Conservation (phyloP, 306 rosid species). For the Dalbergia oliveri region DNA sequence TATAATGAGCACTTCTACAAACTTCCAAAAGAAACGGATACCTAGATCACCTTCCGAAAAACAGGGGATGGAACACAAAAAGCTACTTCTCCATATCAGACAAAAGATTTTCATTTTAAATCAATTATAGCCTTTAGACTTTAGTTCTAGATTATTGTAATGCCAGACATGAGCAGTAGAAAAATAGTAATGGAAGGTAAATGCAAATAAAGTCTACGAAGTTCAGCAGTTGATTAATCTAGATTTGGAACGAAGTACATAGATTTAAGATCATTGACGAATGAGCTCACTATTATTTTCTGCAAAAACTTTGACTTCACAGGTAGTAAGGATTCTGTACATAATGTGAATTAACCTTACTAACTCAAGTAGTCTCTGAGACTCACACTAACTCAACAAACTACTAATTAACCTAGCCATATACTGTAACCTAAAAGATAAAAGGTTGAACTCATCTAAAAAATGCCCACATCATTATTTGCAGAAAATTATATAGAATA, state of each 20-base stretch:
- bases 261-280: not conserved
- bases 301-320: constrained; percentile 29
- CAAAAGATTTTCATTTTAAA: constrained; percentile 26
- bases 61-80: constrained; percentile 33
- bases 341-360: not conserved
- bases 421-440: not conserved
- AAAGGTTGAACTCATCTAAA: not conserved
- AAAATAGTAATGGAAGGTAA: constrained; percentile 17
- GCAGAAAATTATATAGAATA: no score
- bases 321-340: not conserved
- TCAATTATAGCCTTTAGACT: constrained; percentile 32
- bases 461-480: no score
- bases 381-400: not conserved
- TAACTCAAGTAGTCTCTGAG: not conserved
- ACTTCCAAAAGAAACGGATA: constrained; percentile 12
- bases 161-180: not conserved
- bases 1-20: not conserved
- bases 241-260: not conserved
- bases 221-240: constrained; percentile 1
- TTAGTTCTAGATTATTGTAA: constrained; percentile 3
- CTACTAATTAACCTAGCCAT: not conserved
- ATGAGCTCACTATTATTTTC: not conserved
- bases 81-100: constrained; percentile 41
- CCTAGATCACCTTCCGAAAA: constrained; percentile 43
- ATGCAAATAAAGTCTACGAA: constrained; percentile 30